Evolutionary conservation across 2,329 filamentous ascomycete species (phyloP), one percentile per base, ranked within the genome.

Genomic region (Acarospora socialis): DNA sequence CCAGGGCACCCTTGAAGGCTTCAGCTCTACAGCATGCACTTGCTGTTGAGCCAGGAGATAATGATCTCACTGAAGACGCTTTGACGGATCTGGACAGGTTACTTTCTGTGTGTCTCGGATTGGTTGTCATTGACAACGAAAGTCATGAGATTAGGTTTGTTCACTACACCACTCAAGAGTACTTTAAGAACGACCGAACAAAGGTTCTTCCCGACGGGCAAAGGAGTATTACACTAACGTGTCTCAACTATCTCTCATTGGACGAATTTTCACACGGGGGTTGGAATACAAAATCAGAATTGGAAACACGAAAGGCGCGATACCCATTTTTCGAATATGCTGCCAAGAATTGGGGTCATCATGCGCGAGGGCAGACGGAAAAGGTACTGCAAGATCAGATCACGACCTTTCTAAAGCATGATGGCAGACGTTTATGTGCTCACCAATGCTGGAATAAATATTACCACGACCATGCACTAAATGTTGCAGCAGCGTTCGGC

Each of bases 121-220:
- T 67, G 7, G 53, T 66, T 2, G 55, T 50, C 0, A 22, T 61
- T 3, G 57, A 65, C 21, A 35, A 54, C 26, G 39, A 56, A 25
- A 63, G 48, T 28, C 28, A 46, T 12, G 45, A 55, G 16, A 45
- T 65, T 7, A 50, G 57, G 3, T 38, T 66, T 0, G 56, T 62
- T 3, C 61, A 67, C 38, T 59, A 61, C 33, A 65, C 63, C 0
- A 49, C 60, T 1, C 55, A 64, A 25, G 52, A 64, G 22, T 67
- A 61, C 39, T 53, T 66, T 24, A 46, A 57, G 12, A 28, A 36
- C 8, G 54, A 40, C 1, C 27, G 34, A 7, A 21, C 5, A 0
- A 14, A 27, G 4, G 57, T 51, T 45, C 53, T 64, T 32, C 47
- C 46, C 0, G 15, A 45, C 20, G 49, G 48, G 0, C 35, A 57